A percentile compares a stretch with the other conserved stretches of the same genome.
Evolutionary conservation across 2,329 filamentous ascomycete genomes (phyloP).

Genomic region (Colletotrichum acutatum): DNA sequence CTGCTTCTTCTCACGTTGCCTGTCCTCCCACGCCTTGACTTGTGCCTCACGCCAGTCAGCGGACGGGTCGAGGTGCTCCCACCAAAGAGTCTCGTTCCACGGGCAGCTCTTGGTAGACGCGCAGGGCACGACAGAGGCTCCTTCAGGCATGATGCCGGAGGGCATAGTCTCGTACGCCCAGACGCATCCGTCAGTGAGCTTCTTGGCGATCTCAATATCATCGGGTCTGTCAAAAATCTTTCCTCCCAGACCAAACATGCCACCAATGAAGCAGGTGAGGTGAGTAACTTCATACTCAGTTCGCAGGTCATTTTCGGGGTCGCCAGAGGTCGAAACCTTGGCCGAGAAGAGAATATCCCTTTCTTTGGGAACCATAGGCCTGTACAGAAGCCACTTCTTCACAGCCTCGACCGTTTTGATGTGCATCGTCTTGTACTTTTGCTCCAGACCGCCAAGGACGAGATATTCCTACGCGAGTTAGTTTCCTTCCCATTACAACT

Average conservation of each 20-base stretch:
- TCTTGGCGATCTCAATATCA: constrained; percentile 72
- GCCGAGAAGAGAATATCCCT: constrained; percentile 81
- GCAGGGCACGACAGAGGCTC: constrained; percentile 61
- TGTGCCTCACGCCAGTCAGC: constrained; percentile 54
- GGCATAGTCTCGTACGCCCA: constrained; percentile 74
- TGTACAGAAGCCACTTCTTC: constrained; percentile 79
- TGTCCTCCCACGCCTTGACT: constrained; percentile 56
- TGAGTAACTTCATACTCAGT: constrained; percentile 72
- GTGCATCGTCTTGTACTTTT: constrained; percentile 80
- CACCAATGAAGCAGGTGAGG: constrained; percentile 75
- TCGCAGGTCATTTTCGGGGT: constrained; percentile 50
- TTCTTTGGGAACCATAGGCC: constrained; percentile 76
- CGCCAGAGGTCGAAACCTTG: constrained; percentile 61
- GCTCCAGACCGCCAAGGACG: constrained; percentile 78
- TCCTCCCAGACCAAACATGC: constrained; percentile 75
- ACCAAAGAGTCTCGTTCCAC: constrained; percentile 65
- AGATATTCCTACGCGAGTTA: constrained; percentile 69
- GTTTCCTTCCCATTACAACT: background rate
- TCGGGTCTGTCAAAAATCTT: constrained; percentile 69
- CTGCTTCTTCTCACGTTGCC: constrained; percentile 48
- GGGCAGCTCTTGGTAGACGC: constrained; percentile 56
- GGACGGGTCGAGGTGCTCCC: constrained; percentile 59
- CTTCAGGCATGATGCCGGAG: constrained; percentile 75
- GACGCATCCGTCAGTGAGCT: constrained; percentile 75
- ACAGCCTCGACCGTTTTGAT: constrained; percentile 73